phyloP scores from a whole-genome alignment of 495 filamentous ascomycete genomes.

The Penicillium coprophilum region DNA sequence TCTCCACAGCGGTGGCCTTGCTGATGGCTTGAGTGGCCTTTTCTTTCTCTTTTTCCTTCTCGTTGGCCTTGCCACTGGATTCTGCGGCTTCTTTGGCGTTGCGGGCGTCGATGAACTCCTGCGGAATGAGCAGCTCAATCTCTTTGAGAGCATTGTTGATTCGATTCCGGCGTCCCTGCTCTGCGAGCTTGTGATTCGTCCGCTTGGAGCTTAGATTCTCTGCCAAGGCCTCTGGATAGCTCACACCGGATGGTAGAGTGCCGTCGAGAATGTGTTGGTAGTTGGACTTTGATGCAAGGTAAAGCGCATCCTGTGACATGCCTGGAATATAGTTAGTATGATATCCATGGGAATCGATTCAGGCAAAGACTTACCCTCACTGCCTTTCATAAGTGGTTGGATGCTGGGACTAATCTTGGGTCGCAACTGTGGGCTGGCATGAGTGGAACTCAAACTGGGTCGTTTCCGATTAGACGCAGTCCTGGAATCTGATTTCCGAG shows the following conservation, averaged over 20 bases:
- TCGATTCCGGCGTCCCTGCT: slow-evolving; percentile 90
- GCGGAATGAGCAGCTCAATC: slow-evolving; percentile 79
- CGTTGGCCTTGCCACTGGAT: slow-evolving; percentile 31
- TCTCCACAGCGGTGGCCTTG: slow-evolving; percentile 94
- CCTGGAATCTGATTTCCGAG: slow-evolving; percentile 43
- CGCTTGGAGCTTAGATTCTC: slow-evolving; percentile 94
- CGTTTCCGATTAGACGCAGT: slow-evolving; percentile 58
- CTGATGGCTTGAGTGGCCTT: slow-evolving; percentile 62
- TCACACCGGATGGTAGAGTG: slow-evolving; percentile 82
- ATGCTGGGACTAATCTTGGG: slow-evolving; percentile 94
- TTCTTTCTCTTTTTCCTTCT: slow-evolving; percentile 50
- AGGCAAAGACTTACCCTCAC: slow-evolving; percentile 57
- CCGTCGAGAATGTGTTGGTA: slow-evolving; percentile 98
- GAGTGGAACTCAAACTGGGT: slow-evolving; percentile 70
- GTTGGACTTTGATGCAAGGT: slow-evolving; percentile 92
- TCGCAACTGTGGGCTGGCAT: slow-evolving; percentile 76
- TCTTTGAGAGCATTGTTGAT: slow-evolving; percentile 94
- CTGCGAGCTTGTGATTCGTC: slow-evolving; percentile 95
- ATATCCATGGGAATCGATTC: slow-evolving; percentile 6
- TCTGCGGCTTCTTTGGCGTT: slow-evolving; percentile 35
- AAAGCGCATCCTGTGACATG: slow-evolving; percentile 67
- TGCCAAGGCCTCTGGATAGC: slow-evolving; percentile 85
- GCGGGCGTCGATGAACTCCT: slow-evolving; percentile 40
- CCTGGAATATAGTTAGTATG: slow-evolving; percentile 28
- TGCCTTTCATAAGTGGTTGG: slow-evolving; percentile 79